Base-by-base conservation (phyloP, 441 rosid species). In the Mallotus repandus region DNA sequence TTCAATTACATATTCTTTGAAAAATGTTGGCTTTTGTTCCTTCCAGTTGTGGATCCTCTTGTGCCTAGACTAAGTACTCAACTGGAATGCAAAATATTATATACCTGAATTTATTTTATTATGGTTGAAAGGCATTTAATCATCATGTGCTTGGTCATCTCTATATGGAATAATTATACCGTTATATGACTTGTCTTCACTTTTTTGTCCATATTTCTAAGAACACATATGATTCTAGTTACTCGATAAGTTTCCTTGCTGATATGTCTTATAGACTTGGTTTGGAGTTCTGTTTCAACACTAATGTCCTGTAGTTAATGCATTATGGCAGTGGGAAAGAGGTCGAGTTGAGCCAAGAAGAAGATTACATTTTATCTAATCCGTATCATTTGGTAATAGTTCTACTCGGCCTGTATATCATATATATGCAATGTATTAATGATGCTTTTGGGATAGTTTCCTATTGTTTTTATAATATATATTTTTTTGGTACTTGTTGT, bases 361-460 rank as follows among this genome's bases (percentile, higher is more conserved):
- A 93, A 63, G 97, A 93, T 81, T 89, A 91, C 81, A 91, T 96
- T 69, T 83, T 89, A 77, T 88, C 97, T 62, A 89, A 91, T 83
- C 98, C 99, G 8, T 96, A 96, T 84, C 98, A 93, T 84, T 79
- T 96, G 96, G 99, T 96, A 95, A 83, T 46, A 62, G 77, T 79
- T 66, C 19, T 72, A 18, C 43, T 70, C 45, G 18, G 11, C 66
- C 77, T 60, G 19, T 74, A 19, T 58, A 4, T 67, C 19, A 38
- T 76, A 61, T 68, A 43, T 54, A 29, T 29, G 50, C 74, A 1
- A 45, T 45, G 12, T 9, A 45, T 76, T 43, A 19, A 45, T 66
- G 53, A 61, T 56, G 66, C 19, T 68, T 79, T 53, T 70, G 54
- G 71, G 61, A 38, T 69, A 41, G 41, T 50, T 69, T 73, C 53